Evolutionary conservation across 192 early-diverging fungal genomes (phyloP).

Genomic region (Umbelopsis isabellina): DNA sequence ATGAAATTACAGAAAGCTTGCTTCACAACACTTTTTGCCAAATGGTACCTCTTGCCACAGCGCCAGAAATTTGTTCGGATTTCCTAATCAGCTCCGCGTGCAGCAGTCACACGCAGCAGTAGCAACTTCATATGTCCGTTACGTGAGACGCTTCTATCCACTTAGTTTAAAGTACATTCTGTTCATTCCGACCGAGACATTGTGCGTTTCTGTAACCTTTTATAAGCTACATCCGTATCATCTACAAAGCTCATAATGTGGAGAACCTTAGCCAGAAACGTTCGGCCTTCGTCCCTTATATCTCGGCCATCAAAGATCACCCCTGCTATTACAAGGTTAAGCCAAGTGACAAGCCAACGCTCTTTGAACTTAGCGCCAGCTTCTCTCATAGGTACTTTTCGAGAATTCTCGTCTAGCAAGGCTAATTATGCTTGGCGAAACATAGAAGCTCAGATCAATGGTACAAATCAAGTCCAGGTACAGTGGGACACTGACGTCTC

Average conservation of each 20-base stretch:
- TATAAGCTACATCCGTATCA: no score
- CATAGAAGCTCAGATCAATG: background rate
- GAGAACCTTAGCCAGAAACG: no score
- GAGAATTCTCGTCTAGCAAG: background rate
- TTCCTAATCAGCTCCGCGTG: background rate
- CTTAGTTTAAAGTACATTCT: no score
- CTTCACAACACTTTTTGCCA: background rate
- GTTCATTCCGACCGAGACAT: no score
- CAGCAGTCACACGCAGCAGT: slow-evolving; percentile 9
- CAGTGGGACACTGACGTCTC: slow-evolving; percentile 35
- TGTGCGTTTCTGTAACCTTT: no score
- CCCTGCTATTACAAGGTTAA: no score
- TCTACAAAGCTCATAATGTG: no score
- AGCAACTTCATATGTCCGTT: background rate
- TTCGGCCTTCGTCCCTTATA: no score
- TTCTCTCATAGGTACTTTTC: no score
- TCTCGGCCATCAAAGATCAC: no score
- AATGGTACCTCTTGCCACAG: background rate
- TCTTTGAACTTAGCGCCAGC: no score
- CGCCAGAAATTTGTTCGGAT: background rate
- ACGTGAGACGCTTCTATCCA: background rate
- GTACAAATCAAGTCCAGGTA: slow-evolving; percentile 33
- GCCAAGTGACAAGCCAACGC: no score
- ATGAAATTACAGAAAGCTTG: slow-evolving; percentile 1
- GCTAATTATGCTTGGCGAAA: background rate